A percentile compares a stretch with the other conserved stretches of the same genome.
Evolutionary conservation across 2,329 filamentous ascomycete genomes (phyloP).

Genomic region (Fusarium setosum): DNA sequence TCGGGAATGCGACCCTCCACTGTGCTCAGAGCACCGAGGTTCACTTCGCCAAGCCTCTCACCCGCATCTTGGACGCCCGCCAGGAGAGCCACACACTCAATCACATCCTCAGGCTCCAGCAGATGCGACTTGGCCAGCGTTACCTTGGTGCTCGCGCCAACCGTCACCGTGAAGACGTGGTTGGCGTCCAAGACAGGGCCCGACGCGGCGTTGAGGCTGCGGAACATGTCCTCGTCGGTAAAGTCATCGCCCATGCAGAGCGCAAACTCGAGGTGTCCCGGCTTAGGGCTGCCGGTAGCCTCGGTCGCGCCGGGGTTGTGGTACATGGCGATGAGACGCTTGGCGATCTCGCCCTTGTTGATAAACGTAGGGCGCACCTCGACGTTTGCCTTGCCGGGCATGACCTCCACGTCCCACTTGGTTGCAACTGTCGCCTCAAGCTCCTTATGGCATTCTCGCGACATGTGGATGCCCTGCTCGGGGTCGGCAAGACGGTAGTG

Average conservation of each 20-base stretch:
- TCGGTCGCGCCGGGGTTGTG: conserved; percentile 60
- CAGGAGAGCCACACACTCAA: conserved; percentile 72
- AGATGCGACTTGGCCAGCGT: conserved; percentile 93
- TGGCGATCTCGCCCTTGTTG: conserved; percentile 97
- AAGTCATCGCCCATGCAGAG: conserved; percentile 95
- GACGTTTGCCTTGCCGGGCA: conserved; percentile 95
- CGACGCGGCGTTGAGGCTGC: conserved; percentile 73
- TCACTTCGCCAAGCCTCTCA: conserved; percentile 61
- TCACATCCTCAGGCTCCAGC: conserved; percentile 87
- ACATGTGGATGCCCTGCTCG: conserved; percentile 83
- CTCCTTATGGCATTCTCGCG: conserved; percentile 83
- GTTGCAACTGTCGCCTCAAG: conserved; percentile 81
- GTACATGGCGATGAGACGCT: conserved; percentile 82
- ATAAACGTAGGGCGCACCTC: conserved; percentile 97
- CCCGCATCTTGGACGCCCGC: conserved; percentile 57
- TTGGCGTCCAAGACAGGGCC: conserved; percentile 65
- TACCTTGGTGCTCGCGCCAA: conserved; percentile 91
- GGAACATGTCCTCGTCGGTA: conserved; percentile 98
- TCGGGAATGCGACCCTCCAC: conserved; percentile 64
- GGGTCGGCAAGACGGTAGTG: conserved; percentile 94
- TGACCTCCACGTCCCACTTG: conserved; percentile 93
- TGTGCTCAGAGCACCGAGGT: conserved; percentile 64
- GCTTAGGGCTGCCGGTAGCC: conserved; percentile 53
- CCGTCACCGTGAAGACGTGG: conserved; percentile 89
- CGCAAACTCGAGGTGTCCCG: conserved; percentile 80